These are phyloP conservation scores for Ogataea degrootiae DNA, from an alignment of 805 yeast species.

Conservation along the genomic window DNA sequence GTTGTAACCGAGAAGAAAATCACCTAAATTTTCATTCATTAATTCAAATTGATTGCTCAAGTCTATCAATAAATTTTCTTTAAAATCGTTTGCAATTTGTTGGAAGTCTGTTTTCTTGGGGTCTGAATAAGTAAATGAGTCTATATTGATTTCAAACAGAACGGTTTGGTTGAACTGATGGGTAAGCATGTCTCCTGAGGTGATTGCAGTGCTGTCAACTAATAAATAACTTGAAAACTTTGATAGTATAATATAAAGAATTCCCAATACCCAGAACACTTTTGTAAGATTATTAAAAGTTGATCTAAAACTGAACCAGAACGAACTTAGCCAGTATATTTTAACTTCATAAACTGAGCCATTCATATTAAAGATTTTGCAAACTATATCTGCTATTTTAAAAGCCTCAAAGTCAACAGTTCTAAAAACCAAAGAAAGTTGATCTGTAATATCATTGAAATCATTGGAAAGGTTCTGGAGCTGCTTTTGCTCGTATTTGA, in stretches of 20 bases:
- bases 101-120: no score
- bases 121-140: no score
- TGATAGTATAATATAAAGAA: slow-evolving; percentile 3
- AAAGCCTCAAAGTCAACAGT: slow-evolving; percentile 13
- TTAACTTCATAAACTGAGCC: slow-evolving; percentile 1
- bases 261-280: slow-evolving; percentile 4
- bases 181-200: no score
- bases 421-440: slow-evolving; percentile 6
- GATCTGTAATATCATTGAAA: slow-evolving; percentile 5
- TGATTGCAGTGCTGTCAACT: not conserved
- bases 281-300: slow-evolving; percentile 4
- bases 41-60: no score
- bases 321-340: slow-evolving; percentile 8
- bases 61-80: no score
- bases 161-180: no score
- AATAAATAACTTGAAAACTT: not conserved
- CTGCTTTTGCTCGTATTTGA: slow-evolving; percentile 11
- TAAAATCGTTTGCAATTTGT: no score
- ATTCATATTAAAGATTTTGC: not conserved
- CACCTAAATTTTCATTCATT: no score
- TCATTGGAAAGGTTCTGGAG: slow-evolving; percentile 1
- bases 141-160: no score
- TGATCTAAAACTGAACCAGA: slow-evolving; percentile 14
- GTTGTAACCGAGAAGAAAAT: no score
- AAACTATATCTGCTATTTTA: slow-evolving; percentile 2